Percentiles rank a stretch among this genome's conserved stretches.
phyloP scores from a whole-genome alignment of 2,329 filamentous ascomycete species.

The Coniella lustricola region DNA sequence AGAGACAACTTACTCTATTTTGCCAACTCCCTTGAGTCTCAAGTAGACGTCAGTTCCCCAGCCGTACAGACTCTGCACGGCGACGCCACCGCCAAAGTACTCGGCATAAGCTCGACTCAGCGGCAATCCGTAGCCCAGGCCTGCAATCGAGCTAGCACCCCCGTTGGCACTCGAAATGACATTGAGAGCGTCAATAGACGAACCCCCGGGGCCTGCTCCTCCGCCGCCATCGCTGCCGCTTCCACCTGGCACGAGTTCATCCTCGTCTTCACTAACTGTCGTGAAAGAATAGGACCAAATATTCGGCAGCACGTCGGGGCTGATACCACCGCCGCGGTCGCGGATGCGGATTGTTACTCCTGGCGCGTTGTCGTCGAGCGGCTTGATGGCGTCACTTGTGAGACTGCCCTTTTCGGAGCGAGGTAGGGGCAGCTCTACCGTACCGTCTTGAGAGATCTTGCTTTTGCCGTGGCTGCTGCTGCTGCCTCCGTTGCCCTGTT shows the following conservation, averaged over 20 bases:
- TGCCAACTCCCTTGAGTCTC: constrained; percentile 55
- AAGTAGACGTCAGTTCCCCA: constrained; percentile 76
- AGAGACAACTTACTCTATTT: constrained; percentile 32
- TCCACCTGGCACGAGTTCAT: constrained; percentile 23
- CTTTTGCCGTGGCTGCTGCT: background rate
- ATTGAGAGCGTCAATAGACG: constrained; percentile 61
- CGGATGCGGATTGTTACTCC: constrained; percentile 93
- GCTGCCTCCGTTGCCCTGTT: constrained; percentile 6
- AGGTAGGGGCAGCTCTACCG: constrained; percentile 29
- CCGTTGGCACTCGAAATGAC: constrained; percentile 66
- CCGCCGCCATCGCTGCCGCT: too few species aligned
- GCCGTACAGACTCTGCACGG: constrained; percentile 89
- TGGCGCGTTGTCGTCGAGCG: constrained; percentile 59
- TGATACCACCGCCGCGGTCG: constrained; percentile 90
- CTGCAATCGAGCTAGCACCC: constrained; percentile 77
- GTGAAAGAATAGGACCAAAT: constrained; percentile 99
- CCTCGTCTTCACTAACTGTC: constrained; percentile 70
- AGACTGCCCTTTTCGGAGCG: constrained; percentile 33
- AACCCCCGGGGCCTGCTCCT: constrained; percentile 35
- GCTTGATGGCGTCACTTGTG: constrained; percentile 42
- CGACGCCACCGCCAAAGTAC: constrained; percentile 94
- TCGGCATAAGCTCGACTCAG: constrained; percentile 90
- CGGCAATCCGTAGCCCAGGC: constrained; percentile 86
- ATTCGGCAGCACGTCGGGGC: constrained; percentile 71
- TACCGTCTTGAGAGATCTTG: background rate